Conservation (phyloP, 257 asterid species). For the Sherardia arvensis region DNA sequence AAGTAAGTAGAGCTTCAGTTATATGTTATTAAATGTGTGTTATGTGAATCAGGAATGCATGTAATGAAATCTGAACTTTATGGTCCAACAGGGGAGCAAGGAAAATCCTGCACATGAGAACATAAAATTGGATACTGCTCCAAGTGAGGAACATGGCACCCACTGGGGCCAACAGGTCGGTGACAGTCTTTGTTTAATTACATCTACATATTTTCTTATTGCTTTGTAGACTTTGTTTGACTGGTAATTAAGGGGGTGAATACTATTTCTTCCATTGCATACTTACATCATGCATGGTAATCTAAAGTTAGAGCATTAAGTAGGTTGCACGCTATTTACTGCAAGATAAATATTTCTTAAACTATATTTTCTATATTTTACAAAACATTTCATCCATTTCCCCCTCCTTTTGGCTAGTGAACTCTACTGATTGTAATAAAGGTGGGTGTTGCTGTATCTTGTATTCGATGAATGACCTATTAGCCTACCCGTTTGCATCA, state of each 20-base stretch:
- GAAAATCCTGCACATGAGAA: slow-evolving; percentile 64
- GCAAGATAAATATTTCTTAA: background rate
- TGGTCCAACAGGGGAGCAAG: slow-evolving; percentile 41
- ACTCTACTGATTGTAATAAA: background rate
- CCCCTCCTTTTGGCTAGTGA: background rate
- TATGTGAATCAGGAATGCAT: slow-evolving; percentile 2
- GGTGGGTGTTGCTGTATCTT: background rate
- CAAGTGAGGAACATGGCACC: slow-evolving; percentile 54
- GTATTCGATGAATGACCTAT: background rate
- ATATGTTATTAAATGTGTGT: background rate
- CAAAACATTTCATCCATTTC: background rate
- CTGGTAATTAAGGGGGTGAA: background rate
- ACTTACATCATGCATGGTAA: background rate
- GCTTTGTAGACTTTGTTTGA: background rate
- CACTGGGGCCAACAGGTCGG: slow-evolving; percentile 99
- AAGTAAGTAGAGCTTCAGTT: slow-evolving; percentile 42
- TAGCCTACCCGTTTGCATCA: background rate
- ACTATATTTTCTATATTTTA: background rate
- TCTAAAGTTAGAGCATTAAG: background rate
- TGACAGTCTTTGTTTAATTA: background rate
- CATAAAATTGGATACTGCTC: slow-evolving; percentile 80
- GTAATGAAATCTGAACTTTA: background rate
- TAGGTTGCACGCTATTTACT: no score
- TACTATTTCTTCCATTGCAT: background rate
- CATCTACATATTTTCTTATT: background rate